A percentile compares a stretch with the other conserved stretches of the same genome.
Conservation (phyloP, 2,329 filamentous ascomycete genomes). For the Rhinocladiella similis region DNA sequence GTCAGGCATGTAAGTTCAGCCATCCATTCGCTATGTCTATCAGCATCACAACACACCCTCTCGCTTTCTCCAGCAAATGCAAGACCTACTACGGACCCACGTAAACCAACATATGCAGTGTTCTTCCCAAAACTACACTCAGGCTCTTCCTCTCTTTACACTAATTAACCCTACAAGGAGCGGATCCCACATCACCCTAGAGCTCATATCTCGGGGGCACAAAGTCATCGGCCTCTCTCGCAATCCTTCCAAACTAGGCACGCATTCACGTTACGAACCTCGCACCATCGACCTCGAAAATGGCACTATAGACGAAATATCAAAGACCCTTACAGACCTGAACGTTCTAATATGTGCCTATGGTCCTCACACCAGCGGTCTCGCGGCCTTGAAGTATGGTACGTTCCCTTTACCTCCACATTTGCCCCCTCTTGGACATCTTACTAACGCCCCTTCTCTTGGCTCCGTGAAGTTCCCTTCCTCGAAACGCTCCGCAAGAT, state of each 20-base stretch:
- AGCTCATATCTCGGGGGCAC: slow-evolving; percentile 34
- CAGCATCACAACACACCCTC: too few species aligned
- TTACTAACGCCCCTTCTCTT: neutral
- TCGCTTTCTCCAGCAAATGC: too few species aligned
- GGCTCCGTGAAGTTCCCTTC: slow-evolving; percentile 1
- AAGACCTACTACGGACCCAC: too few species aligned
- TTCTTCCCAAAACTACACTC: too few species aligned
- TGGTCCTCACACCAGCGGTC: slow-evolving; percentile 3
- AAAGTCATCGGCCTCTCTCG: slow-evolving; percentile 37
- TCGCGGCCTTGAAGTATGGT: slow-evolving; percentile 4
- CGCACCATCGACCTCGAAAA: neutral
- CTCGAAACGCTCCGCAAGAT: slow-evolving; percentile 3
- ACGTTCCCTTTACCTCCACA: neutral
- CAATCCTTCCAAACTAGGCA: slow-evolving; percentile 12
- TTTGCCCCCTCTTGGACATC: neutral
- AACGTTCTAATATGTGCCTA: neutral
- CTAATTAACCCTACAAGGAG: neutral
- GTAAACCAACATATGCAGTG: too few species aligned
- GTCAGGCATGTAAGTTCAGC: too few species aligned
- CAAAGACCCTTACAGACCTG: neutral
- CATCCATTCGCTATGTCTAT: too few species aligned
- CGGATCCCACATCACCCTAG: slow-evolving; percentile 18
- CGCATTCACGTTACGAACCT: neutral
- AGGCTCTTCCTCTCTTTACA: neutral
- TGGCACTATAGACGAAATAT: neutral